A percentile compares a stretch with the other conserved stretches of the same genome.
phyloP scores from a whole-genome alignment of 352 stramenopile genomes.

The Thalassiosira ordinaria region DNA sequence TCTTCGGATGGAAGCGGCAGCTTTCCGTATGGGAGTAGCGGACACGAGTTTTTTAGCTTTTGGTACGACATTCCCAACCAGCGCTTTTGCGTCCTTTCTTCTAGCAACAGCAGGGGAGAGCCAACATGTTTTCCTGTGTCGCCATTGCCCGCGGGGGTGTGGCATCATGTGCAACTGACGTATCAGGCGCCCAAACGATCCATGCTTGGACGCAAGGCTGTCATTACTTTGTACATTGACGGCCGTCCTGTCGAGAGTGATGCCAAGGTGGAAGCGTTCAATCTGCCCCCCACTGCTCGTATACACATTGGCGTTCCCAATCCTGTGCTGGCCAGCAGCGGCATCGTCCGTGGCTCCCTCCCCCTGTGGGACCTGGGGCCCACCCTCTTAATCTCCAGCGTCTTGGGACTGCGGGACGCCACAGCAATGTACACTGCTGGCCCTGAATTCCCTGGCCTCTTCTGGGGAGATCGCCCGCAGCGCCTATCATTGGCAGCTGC shows the following conservation, averaged over 20 bases:
- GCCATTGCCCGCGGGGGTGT: constrained; percentile 74
- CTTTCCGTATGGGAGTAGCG: constrained; percentile 50
- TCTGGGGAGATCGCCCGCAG: constrained; percentile 86
- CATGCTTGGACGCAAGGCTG: constrained; percentile 82
- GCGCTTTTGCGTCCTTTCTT: constrained; percentile 80
- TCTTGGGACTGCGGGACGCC: constrained; percentile 75
- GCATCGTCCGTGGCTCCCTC: constrained; percentile 73
- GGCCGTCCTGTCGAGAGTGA: constrained; percentile 81
- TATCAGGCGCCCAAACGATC: constrained; percentile 83
- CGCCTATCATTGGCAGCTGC: constrained; percentile 79
- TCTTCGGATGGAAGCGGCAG: constrained; percentile 40
- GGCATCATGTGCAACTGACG: constrained; percentile 85
- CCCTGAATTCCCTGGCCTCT: constrained; percentile 81
- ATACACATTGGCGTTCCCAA: constrained; percentile 83
- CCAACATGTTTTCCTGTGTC: constrained; percentile 80
- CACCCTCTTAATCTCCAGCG: constrained; percentile 71
- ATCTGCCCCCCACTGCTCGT: constrained; percentile 77
- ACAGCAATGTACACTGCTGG: constrained; percentile 82
- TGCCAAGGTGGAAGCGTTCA: constrained; percentile 82
- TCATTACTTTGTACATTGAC: constrained; percentile 83
- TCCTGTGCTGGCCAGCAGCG: constrained; percentile 76
- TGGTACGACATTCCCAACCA: constrained; percentile 83
- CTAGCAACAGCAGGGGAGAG: constrained; percentile 72
- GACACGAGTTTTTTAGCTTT: constrained; percentile 79
- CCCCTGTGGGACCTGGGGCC: constrained; percentile 82